Evolutionary conservation across 106 monocot genomes (phyloP).

Genomic region (Dactylorhiza incarnata): DNA sequence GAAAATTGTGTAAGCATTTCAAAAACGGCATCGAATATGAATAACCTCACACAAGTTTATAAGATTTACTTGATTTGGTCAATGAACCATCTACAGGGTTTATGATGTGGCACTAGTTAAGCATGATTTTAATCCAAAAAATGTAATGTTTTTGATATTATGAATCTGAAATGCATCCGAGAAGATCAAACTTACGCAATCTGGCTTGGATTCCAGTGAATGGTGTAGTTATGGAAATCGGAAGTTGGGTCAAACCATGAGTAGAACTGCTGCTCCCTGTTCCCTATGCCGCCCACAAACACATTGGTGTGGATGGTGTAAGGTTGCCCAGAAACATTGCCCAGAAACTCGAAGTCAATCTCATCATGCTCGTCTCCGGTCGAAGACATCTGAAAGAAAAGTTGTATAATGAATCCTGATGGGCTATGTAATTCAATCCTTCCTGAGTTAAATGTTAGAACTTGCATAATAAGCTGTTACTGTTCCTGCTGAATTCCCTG

Average conservation of each 20-base stretch:
- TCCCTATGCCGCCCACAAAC: constrained; percentile 39
- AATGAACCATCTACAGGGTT: too few relatives aligned
- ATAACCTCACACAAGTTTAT: too few relatives aligned
- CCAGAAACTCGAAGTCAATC: constrained; percentile 77
- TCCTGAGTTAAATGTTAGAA: not conserved
- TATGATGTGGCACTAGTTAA: too few relatives aligned
- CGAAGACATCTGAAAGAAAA: constrained; percentile 33
- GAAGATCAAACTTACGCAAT: constrained; percentile 13
- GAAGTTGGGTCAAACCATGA: constrained; percentile 75
- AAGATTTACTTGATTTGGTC: too few relatives aligned
- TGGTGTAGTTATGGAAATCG: constrained; percentile 76
- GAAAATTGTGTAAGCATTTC: not conserved
- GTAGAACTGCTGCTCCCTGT: constrained; percentile 62
- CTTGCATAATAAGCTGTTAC: constrained; percentile 26
- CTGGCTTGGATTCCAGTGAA: constrained; percentile 60
- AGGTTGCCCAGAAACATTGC: constrained; percentile 59
- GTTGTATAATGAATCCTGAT: not conserved
- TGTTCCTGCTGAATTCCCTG: constrained; percentile 33
- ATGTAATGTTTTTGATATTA: not conserved
- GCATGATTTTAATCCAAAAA: not conserved
- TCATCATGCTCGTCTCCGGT: constrained; percentile 53
- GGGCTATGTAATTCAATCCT: not conserved
- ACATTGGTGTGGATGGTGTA: constrained; percentile 74
- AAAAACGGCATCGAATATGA: too few relatives aligned
- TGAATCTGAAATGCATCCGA: not conserved